Percentiles rank a stretch among this genome's conserved stretches.
phyloP scores from a whole-genome alignment of 1,284 basidiomycete species.

The Cryptococcus amylolentus region DNA sequence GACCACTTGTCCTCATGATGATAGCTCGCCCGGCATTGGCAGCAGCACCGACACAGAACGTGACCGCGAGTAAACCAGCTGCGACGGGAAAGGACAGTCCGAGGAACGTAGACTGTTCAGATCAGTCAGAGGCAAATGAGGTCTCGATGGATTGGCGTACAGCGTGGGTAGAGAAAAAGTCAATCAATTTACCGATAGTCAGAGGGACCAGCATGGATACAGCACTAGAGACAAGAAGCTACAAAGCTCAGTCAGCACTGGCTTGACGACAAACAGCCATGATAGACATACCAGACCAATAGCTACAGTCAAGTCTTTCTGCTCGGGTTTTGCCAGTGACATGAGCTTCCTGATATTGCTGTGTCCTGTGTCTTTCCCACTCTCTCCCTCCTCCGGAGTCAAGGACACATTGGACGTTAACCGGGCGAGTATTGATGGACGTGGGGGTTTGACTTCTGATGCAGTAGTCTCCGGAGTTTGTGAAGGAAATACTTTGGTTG shows the following conservation, averaged over 20 bases:
- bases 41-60: conserved; percentile 83
- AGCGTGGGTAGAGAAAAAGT: conserved; percentile 76
- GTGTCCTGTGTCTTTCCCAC: conserved; percentile 14
- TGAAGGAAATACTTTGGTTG: background rate
- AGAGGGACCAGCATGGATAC: conserved; percentile 90
- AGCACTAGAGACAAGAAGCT: conserved; percentile 48
- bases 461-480: background rate
- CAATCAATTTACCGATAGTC: conserved; percentile 85
- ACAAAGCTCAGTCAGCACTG: conserved; percentile 51
- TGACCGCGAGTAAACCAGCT: conserved; percentile 65
- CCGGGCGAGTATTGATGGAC: conserved; percentile 6
- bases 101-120: conserved; percentile 64
- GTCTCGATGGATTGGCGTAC: conserved; percentile 52
- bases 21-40: conserved; percentile 85
- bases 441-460: background rate
- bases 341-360: conserved; percentile 62
- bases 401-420: conserved; percentile 13
- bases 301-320: conserved; percentile 66
- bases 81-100: conserved; percentile 77
- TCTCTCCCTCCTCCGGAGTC: conserved; percentile 8
- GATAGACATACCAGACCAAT: conserved; percentile 55
- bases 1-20: conserved; percentile 83
- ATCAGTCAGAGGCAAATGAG: background rate
- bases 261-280: conserved; percentile 4
- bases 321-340: conserved; percentile 72